Evolutionary conservation across 2,329 filamentous ascomycete genomes (phyloP), one percentile per base, ranked within the genome.

Genomic region (Sclerotinia glacialis): DNA sequence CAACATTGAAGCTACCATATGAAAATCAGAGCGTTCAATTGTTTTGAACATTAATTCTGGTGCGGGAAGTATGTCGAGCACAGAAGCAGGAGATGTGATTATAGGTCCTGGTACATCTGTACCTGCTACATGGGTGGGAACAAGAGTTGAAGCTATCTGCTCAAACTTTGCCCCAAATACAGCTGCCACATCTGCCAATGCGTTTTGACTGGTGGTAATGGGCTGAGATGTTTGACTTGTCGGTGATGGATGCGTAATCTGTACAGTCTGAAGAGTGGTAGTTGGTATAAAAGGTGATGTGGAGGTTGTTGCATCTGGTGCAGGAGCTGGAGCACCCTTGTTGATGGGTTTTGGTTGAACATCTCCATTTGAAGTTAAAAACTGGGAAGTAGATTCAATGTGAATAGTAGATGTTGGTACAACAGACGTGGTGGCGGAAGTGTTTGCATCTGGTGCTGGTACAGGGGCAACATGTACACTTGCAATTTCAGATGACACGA

Each of bases 141-240:
- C 46, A 31, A 37, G 3, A 9, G 55, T 66, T 47, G 42, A 40
- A 40, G 40, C 47, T 66, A 60, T 26, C 28, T 61, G 28, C 21
- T 42, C 46, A 31, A 40, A 59, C 21, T 46, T 53, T 34, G 40
- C 34, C 7, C 64, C 64, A 61, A 66, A 66, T 14, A 66, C 64
- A 66, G 64, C 64, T 61, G 64, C 64, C 12, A 66, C 64, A 46
- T 61, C 50, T 53, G 64, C 64, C 23, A 66, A 34, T 26, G 64
- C 64, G 16, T 66, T 66, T 31, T 52, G 55, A 31, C 18, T 44
- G 26, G 55, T 50, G 8, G 34, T 53, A 52, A 31, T 28, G 5
- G 37, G 3, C 23, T 23, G 26, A 44, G 37, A 42, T 14, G 28
- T 49, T 37, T 61, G 44, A 49, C n/a, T 49, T 61, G 28, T 8